Base-by-base conservation (phyloP, 208 protist species). In the Strigomonas culicis region DNA sequence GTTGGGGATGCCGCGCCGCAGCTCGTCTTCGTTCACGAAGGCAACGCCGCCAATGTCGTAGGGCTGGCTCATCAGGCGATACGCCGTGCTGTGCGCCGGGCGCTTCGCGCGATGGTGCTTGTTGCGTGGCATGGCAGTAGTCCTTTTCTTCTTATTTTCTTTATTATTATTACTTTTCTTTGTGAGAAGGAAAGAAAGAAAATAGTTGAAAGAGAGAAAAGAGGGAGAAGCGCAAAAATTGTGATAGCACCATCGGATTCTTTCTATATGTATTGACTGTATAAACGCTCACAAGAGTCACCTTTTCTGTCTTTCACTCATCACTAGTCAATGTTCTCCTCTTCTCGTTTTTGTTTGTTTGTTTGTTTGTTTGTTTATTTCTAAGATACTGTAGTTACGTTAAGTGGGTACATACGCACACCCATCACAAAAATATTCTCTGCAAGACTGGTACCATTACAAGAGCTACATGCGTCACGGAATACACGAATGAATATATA, bases 11-110 rank as follows among this genome's bases (percentile, higher is more conserved):
- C 83, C 70, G 55, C 68, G 65, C 31, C 76, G 81, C 31, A 93
- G 66, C 62, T 90, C 82, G 13, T 65, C 63, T 66, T 91, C 87
- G 56, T 72, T 77, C 43, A 94, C 88, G 75, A 79, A 83, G 13
- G 75, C 60, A 17, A 66, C 44, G 11, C 6, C 58, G 8, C 31
- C 44, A n/a, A n/a, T n/a, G n/a, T n/a, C n/a, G n/a, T n/a, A n/a
- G n/a, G n/a, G n/a, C n/a, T n/a, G n/a, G n/a, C n/a, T n/a, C n/a
- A n/a, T n/a, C n/a, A n/a, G n/a, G n/a, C n/a, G n/a, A n/a, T n/a
- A n/a, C n/a, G n/a, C n/a, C n/a, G n/a, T n/a, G n/a, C n/a, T n/a
- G n/a, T n/a, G n/a, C n/a, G n/a, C n/a, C n/a, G n/a, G n/a, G n/a
- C n/a, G n/a, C n/a, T n/a, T n/a, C n/a, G n/a, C n/a, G n/a, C n/a